Percentiles rank a stretch among this genome's conserved stretches.
Evolutionary conservation across 495 filamentous ascomycete species (phyloP).

Genomic region (Xylaria acuta): DNA sequence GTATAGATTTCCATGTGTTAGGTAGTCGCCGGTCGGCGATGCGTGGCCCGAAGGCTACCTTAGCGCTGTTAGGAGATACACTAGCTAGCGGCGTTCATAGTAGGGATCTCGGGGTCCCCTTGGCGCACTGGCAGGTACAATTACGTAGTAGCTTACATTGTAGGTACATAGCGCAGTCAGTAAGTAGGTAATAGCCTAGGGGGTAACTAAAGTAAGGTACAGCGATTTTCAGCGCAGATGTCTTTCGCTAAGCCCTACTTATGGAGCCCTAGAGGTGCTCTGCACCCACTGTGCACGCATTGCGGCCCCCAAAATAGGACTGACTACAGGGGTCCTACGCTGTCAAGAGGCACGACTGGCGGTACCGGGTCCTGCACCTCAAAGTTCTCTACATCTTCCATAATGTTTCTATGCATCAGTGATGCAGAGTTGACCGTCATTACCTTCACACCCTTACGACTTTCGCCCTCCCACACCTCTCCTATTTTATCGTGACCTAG

Average conservation of each 20-base stretch:
- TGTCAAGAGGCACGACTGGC: too few relatives aligned
- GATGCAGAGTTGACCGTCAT: background rate
- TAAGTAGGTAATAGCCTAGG: constrained; percentile 3
- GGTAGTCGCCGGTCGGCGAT: background rate
- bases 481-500: constrained; percentile 15
- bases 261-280: constrained; percentile 9
- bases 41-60: background rate
- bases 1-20: background rate
- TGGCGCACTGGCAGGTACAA: background rate
- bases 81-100: background rate
- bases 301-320: constrained; percentile 31
- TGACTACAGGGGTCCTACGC: constrained; percentile 13
- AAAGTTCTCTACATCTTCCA: constrained; percentile 20
- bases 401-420: constrained; percentile 20
- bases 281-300: background rate
- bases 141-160: background rate
- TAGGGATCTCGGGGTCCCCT: background rate
- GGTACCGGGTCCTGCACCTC: background rate
- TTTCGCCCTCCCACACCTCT: constrained; percentile 7
- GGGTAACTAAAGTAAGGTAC: constrained; percentile 28
- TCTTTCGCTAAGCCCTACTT: constrained; percentile 28
- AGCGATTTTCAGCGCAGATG: constrained; percentile 19
- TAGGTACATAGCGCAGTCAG: background rate
- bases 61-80: background rate
- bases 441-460: constrained; percentile 3